Percentiles rank a stretch among this genome's conserved stretches.
These are phyloP conservation scores for Tricholoma sp. DNA, from an alignment of 768 basidiomycete genomes.

Conservation along the genomic window DNA sequence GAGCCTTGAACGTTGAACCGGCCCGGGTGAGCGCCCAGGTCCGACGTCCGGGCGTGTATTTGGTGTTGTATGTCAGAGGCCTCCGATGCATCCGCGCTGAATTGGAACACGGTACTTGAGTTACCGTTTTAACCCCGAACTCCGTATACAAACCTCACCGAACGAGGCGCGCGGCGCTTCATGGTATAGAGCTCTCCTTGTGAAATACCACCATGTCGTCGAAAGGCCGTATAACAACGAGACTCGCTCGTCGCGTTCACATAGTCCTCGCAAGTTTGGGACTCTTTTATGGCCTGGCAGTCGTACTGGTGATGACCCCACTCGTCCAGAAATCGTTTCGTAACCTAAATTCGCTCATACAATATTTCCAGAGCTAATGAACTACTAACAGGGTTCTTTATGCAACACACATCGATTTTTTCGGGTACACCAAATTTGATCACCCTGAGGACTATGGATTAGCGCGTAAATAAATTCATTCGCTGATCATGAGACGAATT, in stretches of 20 bases:
- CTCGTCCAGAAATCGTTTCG: slow-evolving; percentile 26
- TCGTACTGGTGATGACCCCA: slow-evolving; percentile 32
- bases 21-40: too few species aligned
- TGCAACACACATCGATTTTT: slow-evolving; percentile 32
- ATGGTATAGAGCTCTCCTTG: neutral
- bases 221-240: neutral
- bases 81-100: neutral
- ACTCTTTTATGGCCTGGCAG: slow-evolving; percentile 18
- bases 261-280: slow-evolving; percentile 5
- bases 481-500: neutral
- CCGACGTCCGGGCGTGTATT: neutral
- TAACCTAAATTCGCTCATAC: neutral
- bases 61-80: neutral
- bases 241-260: neutral
- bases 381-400: slow-evolving; percentile 26
- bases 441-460: slow-evolving; percentile 37
- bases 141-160: too few species aligned
- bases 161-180: neutral
- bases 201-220: neutral
- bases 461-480: slow-evolving; percentile 28
- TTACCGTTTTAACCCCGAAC: too few species aligned
- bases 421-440: slow-evolving; percentile 31
- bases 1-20: too few species aligned
- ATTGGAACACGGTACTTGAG: too few species aligned
- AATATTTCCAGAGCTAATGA: neutral